Evolutionary conservation across 2,329 filamentous ascomycete genomes (phyloP).

Genomic region (Penicillium sp.): DNA sequence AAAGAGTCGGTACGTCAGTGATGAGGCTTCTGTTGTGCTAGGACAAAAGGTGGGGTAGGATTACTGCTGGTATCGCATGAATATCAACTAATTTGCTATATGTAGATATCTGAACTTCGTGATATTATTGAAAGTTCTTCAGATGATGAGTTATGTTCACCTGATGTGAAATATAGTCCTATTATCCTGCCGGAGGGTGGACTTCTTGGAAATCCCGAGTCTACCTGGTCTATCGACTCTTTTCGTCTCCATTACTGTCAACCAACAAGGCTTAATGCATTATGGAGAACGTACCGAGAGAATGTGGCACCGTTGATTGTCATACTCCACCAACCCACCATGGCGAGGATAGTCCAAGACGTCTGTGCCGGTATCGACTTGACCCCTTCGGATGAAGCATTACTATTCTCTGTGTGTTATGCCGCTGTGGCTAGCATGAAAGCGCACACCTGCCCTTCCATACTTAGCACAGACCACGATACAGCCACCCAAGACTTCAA

Average conservation of each 20-base stretch:
- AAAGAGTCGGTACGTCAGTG: conserved; percentile 18
- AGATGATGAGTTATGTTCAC: background rate
- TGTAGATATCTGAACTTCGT: background rate
- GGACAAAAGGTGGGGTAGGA: conserved; percentile 15
- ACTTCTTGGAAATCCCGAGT: background rate
- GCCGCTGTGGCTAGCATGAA: conserved; percentile 19
- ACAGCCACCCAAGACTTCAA: conserved; percentile 4
- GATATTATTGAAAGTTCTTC: background rate
- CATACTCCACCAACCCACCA: conserved; percentile 16
- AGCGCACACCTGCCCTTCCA: conserved; percentile 8
- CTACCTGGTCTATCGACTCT: background rate
- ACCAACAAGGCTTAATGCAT: background rate
- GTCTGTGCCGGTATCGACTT: background rate
- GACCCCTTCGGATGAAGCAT: conserved; percentile 1
- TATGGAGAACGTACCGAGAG: conserved; percentile 15
- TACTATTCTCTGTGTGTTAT: conserved; percentile 19
- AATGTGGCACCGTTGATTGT: conserved; percentile 25
- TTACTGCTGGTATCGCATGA: background rate
- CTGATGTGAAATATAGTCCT: background rate
- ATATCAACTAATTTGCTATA: background rate
- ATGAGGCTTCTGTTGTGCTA: conserved; percentile 19
- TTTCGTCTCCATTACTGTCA: background rate
- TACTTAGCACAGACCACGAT: conserved; percentile 7
- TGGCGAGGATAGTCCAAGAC: conserved; percentile 7
- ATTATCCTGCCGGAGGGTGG: background rate